Base-by-base conservation (phyloP, 345 rosid species). In the Rhodomyrtus tomentosa region DNA sequence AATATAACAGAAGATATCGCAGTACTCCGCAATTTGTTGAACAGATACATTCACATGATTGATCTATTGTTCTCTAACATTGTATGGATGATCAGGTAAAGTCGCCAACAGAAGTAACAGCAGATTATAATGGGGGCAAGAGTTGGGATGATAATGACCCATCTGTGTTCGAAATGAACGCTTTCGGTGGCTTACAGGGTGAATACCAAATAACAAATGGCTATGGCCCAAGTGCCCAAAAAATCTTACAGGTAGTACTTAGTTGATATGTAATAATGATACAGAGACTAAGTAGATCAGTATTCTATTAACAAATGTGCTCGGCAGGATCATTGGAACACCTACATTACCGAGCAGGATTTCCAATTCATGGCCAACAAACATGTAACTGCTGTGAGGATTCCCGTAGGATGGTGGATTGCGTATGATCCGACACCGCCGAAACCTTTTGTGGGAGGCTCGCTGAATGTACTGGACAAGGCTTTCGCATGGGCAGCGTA, bases 181-280 rank as follows among this genome's bases (percentile, higher is more conserved):
- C 15, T 50, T 7, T 0, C 22, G 45, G 0, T 0, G 36, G 9
- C 2, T 0, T 50, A 81, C 2, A 42, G 0, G 84, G 82, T 38
- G 84, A 82, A 40, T 85, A 55, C 62, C 55, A 76, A 52, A 81
- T 85, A 50, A 54, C 54, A 52, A 22, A 59, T 15, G 84, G 32
- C 40, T 74, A 29, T 48, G 82, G 80, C 54, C 54, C 55, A 2
- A 6, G 11, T 18, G 76, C 36, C 5, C 50, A 10, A 7, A 42
- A 50, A 18, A 21, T 0, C 40, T 32, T 29, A 29, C 21, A 4
- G 74, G n/a, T 59, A 59, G 29, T 59, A 18, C 21, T 4, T 15
- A 59, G 32, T 59, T 59, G 32, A 59, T 29, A 29, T 4, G 22
- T 29, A 29, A 59, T 29, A 3, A 36, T 18, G 40, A 68, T 68